These are phyloP conservation scores for Amauroascus verrucosus DNA, from an alignment of 2,329 filamentous ascomycete genomes.

Conservation along the genomic window DNA sequence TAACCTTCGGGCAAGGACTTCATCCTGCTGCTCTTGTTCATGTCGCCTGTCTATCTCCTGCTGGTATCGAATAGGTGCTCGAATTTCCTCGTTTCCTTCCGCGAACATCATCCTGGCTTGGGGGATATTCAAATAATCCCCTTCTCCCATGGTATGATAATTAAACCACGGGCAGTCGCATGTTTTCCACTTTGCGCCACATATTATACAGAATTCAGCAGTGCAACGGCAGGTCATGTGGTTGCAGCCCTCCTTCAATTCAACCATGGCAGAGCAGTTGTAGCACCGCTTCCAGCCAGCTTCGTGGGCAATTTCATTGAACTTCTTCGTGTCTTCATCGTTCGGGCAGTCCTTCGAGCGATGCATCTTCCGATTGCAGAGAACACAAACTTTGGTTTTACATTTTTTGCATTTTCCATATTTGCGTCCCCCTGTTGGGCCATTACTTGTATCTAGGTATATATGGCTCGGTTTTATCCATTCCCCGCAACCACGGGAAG, in stretches of 20 bases:
- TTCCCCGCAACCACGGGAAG: slow-evolving; percentile 59
- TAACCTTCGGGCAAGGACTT: slow-evolving; percentile 43
- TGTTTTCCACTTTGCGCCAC: slow-evolving; percentile 69
- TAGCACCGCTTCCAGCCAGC: slow-evolving; percentile 71
- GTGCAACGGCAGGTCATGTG: slow-evolving; percentile 81
- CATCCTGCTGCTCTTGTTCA: slow-evolving; percentile 42
- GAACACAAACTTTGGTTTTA: slow-evolving; percentile 61
- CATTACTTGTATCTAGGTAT: slow-evolving; percentile 40
- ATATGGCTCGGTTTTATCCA: slow-evolving; percentile 69
- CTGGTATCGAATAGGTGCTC: slow-evolving; percentile 32
- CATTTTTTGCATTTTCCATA: slow-evolving; percentile 62
- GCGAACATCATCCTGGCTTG: slow-evolving; percentile 12
- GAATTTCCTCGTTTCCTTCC: slow-evolving; percentile 15
- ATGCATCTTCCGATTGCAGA: slow-evolving; percentile 68
- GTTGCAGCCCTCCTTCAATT: slow-evolving; percentile 73
- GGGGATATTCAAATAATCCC: slow-evolving; percentile 39
- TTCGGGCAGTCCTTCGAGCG: slow-evolving; percentile 57
- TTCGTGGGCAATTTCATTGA: slow-evolving; percentile 55
- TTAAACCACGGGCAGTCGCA: slow-evolving; percentile 78
- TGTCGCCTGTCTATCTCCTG: slow-evolving; percentile 41
- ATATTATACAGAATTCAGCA: slow-evolving; percentile 80
- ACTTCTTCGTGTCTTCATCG: slow-evolving; percentile 29
- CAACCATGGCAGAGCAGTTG: slow-evolving; percentile 65
- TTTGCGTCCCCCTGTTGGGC: slow-evolving; percentile 46
- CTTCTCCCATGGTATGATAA: slow-evolving; percentile 46